Percentiles rank a stretch among this genome's conserved stretches.
phyloP scores from a whole-genome alignment of 2,329 filamentous ascomycete species.

The Colletotrichum simmondsii region DNA sequence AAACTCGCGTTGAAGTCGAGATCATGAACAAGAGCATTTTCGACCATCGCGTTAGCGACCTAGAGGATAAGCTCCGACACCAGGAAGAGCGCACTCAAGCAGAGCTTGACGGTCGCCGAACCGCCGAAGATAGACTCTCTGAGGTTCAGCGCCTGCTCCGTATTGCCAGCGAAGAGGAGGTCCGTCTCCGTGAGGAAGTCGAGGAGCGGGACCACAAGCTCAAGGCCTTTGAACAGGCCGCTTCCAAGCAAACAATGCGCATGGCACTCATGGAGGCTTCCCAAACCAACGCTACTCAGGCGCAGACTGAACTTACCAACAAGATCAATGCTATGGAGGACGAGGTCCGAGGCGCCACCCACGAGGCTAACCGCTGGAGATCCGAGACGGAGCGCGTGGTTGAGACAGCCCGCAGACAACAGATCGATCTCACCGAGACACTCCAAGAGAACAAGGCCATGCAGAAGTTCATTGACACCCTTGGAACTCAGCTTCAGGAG shows the following conservation, averaged over 20 bases:
- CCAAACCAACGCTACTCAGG: slow-evolving; percentile 67
- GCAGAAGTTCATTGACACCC: slow-evolving; percentile 76
- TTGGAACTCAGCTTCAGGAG: slow-evolving; percentile 85
- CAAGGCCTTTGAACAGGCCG: slow-evolving; percentile 66
- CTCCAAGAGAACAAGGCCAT: slow-evolving; percentile 77
- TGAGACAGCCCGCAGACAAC: slow-evolving; percentile 60
- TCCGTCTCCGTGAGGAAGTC: slow-evolving; percentile 72
- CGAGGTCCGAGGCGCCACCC: slow-evolving; percentile 65
- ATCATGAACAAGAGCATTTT: slow-evolving; percentile 69
- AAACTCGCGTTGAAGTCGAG: slow-evolving; percentile 69
- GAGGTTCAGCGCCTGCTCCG: slow-evolving; percentile 78
- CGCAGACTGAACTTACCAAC: slow-evolving; percentile 65
- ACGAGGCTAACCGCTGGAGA: slow-evolving; percentile 71
- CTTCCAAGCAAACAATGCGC: slow-evolving; percentile 67
- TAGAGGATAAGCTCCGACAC: slow-evolving; percentile 74
- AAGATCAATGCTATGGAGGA: slow-evolving; percentile 63
- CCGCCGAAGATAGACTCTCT: slow-evolving; percentile 77
- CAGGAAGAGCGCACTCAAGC: slow-evolving; percentile 73
- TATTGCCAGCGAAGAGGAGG: slow-evolving; percentile 78
- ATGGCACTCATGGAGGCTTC: slow-evolving; percentile 75
- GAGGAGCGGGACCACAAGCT: slow-evolving; percentile 78
- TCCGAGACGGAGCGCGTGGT: slow-evolving; percentile 69
- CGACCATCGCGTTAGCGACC: slow-evolving; percentile 72
- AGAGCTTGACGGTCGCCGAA: slow-evolving; percentile 71
- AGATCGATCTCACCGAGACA: slow-evolving; percentile 59